Evolutionary conservation across 345 rosid genomes (phyloP).

Genomic region (Litchi chinensis): DNA sequence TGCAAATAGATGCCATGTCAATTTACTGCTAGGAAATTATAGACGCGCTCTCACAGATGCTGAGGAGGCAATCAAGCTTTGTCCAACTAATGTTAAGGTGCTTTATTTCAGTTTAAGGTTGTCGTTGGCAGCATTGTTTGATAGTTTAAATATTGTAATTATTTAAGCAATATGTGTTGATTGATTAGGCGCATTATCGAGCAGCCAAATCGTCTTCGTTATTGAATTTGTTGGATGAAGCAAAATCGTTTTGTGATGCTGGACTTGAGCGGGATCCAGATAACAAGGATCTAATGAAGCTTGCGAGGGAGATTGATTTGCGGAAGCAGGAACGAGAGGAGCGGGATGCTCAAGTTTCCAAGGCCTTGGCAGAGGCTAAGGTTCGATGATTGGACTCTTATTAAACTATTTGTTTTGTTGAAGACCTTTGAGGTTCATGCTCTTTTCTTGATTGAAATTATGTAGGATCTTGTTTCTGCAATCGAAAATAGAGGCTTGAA

Average conservation of each 20-base stretch:
- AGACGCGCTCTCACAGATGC: constrained; percentile 84
- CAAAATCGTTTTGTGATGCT: constrained; percentile 48
- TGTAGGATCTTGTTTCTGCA: constrained; percentile 69
- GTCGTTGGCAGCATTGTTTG: background rate
- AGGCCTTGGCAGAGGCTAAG: constrained; percentile 66
- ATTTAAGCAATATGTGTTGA: background rate
- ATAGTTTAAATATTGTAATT: background rate
- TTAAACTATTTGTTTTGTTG: constrained; percentile 4
- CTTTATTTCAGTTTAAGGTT: background rate
- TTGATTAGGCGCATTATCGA: constrained; percentile 71
- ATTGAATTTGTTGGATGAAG: constrained; percentile 64
- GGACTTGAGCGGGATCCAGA: constrained; percentile 64
- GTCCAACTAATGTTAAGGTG: constrained; percentile 70
- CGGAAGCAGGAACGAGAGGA: constrained; percentile 61
- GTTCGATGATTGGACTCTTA: constrained; percentile 40
- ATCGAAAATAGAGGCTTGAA: constrained; percentile 68
- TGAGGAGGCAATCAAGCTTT: constrained; percentile 64
- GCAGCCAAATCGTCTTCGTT: constrained; percentile 83
- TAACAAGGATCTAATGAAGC: constrained; percentile 75
- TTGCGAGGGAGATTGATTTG: constrained; percentile 50
- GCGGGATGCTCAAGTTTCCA: constrained; percentile 60
- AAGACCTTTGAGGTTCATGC: background rate
- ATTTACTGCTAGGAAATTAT: constrained; percentile 72
- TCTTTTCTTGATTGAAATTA: constrained; percentile 9
- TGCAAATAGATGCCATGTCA: constrained; percentile 88